A percentile compares a stretch with the other conserved stretches of the same genome.
phyloP scores from a whole-genome alignment of 1,284 basidiomycete genomes.

The Microbotryomycetes sp. region DNA sequence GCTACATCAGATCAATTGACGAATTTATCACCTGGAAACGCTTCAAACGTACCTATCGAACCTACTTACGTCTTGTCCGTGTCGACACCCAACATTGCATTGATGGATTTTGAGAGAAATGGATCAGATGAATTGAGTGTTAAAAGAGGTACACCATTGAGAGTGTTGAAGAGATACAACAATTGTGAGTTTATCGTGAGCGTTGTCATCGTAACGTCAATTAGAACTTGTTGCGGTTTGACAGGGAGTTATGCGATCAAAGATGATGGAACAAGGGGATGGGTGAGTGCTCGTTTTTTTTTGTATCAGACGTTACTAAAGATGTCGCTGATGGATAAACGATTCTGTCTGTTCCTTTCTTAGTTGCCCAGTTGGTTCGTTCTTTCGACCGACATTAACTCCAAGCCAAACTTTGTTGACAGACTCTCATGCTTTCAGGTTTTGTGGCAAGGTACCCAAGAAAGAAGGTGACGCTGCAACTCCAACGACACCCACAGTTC shows the following conservation, averaged over 20 bases:
- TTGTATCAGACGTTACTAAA: too few species aligned
- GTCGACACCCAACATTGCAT: slow-evolving; percentile 83
- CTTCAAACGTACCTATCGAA: slow-evolving; percentile 57
- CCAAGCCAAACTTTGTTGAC: too few species aligned
- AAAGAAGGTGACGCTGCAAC: neutral
- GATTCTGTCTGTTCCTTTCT: too few species aligned
- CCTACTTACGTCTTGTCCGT: slow-evolving; percentile 84
- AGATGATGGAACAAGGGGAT: slow-evolving; percentile 80
- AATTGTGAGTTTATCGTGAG: slow-evolving; percentile 80
- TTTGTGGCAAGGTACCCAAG: neutral
- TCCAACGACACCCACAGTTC: neutral
- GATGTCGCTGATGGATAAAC: too few species aligned
- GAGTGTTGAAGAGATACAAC: slow-evolving; percentile 96
- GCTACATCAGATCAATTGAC: slow-evolving; percentile 68
- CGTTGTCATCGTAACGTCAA: slow-evolving; percentile 30
- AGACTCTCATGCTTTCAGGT: neutral
- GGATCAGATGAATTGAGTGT: slow-evolving; percentile 83
- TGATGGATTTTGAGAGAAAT: slow-evolving; percentile 91
- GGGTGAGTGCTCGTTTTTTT: slow-evolving; percentile 56
- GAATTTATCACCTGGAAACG: slow-evolving; percentile 46
- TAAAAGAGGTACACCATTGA: slow-evolving; percentile 72
- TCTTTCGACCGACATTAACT: too few species aligned
- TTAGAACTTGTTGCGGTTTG: neutral
- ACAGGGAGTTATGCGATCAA: slow-evolving; percentile 62
- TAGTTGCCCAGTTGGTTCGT: neutral